A percentile compares a stretch with the other conserved stretches of the same genome.
Conservation (phyloP, 768 basidiomycete genomes). For the Suillus paluster region DNA sequence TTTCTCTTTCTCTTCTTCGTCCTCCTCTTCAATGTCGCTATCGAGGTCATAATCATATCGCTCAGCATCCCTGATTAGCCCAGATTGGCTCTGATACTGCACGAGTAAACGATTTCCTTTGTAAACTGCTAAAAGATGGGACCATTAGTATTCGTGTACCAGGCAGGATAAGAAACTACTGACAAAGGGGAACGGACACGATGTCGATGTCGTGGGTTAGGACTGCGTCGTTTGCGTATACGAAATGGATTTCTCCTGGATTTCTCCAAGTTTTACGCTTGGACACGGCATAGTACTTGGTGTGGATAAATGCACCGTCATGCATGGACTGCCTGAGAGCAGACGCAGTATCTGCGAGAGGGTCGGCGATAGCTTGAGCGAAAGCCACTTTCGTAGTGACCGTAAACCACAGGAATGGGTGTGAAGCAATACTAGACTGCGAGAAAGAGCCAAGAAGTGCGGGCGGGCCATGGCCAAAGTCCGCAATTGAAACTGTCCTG, state of each 20-base stretch:
- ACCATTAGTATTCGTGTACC: not conserved
- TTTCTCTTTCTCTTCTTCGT: constrained; percentile 11
- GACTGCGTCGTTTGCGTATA: constrained; percentile 24
- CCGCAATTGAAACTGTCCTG: constrained; percentile 20
- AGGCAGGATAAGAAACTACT: not conserved
- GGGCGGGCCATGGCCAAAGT: constrained; percentile 32
- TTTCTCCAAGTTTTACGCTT: constrained; percentile 13
- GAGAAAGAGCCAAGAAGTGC: constrained; percentile 29
- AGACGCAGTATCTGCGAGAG: constrained; percentile 19
- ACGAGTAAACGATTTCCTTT: not conserved
- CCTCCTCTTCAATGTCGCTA: constrained; percentile 35
- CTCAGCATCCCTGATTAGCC: not conserved
- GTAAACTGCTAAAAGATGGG: not conserved
- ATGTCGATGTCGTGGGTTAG: not conserved
- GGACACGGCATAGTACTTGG: constrained; percentile 34
- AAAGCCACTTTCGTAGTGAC: constrained; percentile 22
- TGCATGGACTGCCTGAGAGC: constrained; percentile 29
- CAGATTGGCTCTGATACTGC: not conserved
- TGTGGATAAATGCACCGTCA: constrained; percentile 31
- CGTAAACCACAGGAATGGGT: constrained; percentile 28
- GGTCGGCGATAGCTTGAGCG: constrained; percentile 14
- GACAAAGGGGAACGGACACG: not conserved
- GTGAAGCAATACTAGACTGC: constrained; percentile 10
- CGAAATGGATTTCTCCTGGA: constrained; percentile 25
- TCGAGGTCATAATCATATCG: constrained; percentile 30